These are phyloP conservation scores for Thelonectria discophora DNA, from an alignment of 2,329 filamentous ascomycete species.

Conservation along the genomic window DNA sequence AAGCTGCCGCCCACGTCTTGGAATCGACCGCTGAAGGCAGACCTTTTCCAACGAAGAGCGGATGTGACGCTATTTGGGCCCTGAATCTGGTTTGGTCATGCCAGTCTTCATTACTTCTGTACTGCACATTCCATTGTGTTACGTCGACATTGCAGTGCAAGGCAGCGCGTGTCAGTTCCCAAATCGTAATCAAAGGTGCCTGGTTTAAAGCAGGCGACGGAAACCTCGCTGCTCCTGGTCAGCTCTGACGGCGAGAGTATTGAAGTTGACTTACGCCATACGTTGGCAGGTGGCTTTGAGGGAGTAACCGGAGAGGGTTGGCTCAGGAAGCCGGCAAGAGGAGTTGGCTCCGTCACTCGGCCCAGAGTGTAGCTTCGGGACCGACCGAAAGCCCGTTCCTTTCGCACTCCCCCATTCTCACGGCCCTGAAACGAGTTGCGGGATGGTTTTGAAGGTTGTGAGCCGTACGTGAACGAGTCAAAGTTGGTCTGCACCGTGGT, in stretches of 20 bases:
- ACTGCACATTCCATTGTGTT: conserved; percentile 46
- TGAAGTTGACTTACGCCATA: conserved; percentile 51
- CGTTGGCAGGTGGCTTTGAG: conserved; percentile 43
- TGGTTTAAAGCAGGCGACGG: conserved; percentile 50
- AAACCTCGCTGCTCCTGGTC: conserved; percentile 46
- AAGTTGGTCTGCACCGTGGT: conserved; percentile 40
- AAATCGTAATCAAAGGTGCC: conserved; percentile 59
- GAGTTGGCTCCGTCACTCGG: not conserved
- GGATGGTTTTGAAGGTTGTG: not conserved
- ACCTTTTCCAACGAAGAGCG: conserved; percentile 52
- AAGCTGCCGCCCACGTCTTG: conserved; percentile 57
- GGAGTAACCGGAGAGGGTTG: not conserved
- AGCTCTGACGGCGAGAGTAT: not conserved
- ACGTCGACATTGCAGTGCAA: conserved; percentile 56
- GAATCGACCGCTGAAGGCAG: conserved; percentile 58
- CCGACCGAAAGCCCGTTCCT: not conserved
- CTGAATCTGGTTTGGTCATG: conserved; percentile 56
- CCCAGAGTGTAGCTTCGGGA: not conserved
- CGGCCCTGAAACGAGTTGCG: not conserved
- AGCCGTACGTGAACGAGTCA: not conserved
- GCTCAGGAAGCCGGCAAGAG: not conserved
- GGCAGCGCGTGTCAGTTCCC: conserved; percentile 62
- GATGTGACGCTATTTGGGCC: conserved; percentile 49
- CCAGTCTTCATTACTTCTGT: conserved; percentile 51
- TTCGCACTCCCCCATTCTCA: not conserved